Percentiles rank a stretch among this genome's conserved stretches.
These are phyloP conservation scores for Ceratobasidium sp. DNA, from an alignment of 1,284 basidiomycete species.

Conservation along the genomic window DNA sequence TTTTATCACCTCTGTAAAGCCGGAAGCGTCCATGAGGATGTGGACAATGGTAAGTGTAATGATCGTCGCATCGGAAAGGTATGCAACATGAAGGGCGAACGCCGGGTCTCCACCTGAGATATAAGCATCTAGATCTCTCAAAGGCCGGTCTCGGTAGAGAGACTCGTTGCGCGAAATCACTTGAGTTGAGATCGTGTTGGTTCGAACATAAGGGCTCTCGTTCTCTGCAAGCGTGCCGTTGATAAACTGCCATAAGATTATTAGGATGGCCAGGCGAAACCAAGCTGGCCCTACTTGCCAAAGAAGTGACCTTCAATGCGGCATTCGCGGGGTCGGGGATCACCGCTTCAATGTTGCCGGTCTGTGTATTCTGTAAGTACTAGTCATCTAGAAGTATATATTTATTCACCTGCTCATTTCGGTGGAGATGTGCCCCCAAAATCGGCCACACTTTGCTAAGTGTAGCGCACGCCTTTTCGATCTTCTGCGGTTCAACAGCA, in stretches of 20 bases:
- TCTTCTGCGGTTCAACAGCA: slow-evolving; percentile 14
- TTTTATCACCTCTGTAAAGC: slow-evolving; percentile 30
- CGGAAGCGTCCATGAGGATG: slow-evolving; percentile 38
- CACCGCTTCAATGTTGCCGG: slow-evolving; percentile 30
- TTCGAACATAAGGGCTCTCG: slow-evolving; percentile 15
- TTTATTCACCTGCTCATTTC: neutral
- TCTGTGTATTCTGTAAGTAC: neutral
- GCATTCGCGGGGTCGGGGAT: neutral
- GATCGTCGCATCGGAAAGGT: slow-evolving; percentile 30
- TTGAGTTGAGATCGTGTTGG: slow-evolving; percentile 32
- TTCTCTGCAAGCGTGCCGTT: slow-evolving; percentile 8
- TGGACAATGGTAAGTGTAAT: slow-evolving; percentile 28
- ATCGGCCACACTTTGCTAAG: slow-evolving; percentile 30
- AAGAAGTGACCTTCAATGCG: slow-evolving; percentile 5
- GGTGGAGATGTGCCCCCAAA: slow-evolving; percentile 14
- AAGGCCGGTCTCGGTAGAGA: slow-evolving; percentile 22
- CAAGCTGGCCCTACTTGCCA: neutral
- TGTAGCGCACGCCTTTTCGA: slow-evolving; percentile 11
- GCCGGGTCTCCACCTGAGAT: slow-evolving; percentile 25
- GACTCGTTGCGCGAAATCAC: slow-evolving; percentile 22
- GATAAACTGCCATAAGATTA: slow-evolving; percentile 2
- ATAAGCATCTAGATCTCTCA: slow-evolving; percentile 17
- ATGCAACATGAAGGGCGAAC: slow-evolving; percentile 24
- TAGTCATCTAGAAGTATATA: neutral
- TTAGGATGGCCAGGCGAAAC: neutral